These are phyloP conservation scores for Tilletia walkeri DNA, from an alignment of 1,284 basidiomycete species.

Conservation along the genomic window DNA sequence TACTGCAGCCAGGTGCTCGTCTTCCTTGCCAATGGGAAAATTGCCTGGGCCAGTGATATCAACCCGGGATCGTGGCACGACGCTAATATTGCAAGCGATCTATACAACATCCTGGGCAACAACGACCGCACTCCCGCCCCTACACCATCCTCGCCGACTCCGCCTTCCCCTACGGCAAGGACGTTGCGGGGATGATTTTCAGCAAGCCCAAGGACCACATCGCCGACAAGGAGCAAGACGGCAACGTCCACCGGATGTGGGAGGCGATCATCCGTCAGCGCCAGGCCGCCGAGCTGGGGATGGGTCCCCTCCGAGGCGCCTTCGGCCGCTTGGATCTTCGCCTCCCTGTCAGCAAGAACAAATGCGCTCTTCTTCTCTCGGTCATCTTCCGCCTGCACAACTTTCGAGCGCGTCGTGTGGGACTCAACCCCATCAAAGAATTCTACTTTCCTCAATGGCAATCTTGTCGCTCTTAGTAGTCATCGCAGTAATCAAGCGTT, in stretches of 20 bases:
- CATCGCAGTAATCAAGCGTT: too few species aligned
- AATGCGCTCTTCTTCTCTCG: neutral
- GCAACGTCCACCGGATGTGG: neutral
- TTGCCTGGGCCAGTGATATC: neutral
- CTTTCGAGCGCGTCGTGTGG: neutral
- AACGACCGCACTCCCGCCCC: neutral
- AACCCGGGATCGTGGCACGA: conserved; percentile 8
- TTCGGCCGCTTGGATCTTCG: conserved; percentile 3
- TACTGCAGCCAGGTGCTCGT: neutral
- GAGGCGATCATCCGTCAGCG: neutral
- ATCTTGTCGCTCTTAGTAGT: neutral
- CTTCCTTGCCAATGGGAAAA: neutral
- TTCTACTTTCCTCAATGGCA: neutral
- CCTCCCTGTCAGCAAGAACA: neutral
- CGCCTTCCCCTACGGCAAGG: neutral
- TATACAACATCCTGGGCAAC: neutral
- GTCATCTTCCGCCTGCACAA: neutral
- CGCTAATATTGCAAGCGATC: neutral
- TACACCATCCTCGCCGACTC: neutral
- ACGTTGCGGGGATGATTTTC: neutral
- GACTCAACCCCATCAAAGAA: neutral
- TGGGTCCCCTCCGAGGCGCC: neutral
- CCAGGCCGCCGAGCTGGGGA: neutral
- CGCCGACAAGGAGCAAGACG: neutral
- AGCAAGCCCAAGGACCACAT: neutral